These are phyloP conservation scores for Dioscorea zingiberensis DNA, from an alignment of 106 monocot species.

Conservation along the genomic window DNA sequence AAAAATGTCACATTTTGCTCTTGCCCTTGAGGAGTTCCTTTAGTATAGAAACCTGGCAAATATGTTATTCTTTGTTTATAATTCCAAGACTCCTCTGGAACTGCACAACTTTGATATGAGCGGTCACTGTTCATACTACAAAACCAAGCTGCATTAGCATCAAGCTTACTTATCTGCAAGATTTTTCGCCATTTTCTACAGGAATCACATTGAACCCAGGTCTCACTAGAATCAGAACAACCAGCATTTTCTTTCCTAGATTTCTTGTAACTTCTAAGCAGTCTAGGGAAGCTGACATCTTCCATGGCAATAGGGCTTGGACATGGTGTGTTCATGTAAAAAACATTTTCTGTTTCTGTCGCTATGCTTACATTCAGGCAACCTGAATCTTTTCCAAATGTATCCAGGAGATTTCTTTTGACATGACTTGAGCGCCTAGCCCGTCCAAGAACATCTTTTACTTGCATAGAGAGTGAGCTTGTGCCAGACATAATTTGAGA, in stretches of 20 bases:
- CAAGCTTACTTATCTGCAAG: slow-evolving; percentile 26
- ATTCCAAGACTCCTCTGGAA: slow-evolving; percentile 77
- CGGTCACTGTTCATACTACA: slow-evolving; percentile 86
- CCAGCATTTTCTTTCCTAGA: slow-evolving; percentile 16
- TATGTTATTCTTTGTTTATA: slow-evolving; percentile 49
- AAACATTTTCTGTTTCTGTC: slow-evolving; percentile 15
- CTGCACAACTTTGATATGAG: slow-evolving; percentile 55
- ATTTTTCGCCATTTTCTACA: slow-evolving; percentile 94
- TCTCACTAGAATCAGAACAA: slow-evolving; percentile 40
- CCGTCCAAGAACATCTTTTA: slow-evolving; percentile 26
- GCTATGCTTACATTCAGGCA: slow-evolving; percentile 9
- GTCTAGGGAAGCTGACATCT: background rate
- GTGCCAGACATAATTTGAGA: slow-evolving; percentile 16
- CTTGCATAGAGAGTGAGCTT: slow-evolving; percentile 10
- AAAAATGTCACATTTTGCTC: slow-evolving; percentile 81
- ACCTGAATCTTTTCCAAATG: slow-evolving; percentile 25
- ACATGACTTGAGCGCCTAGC: slow-evolving; percentile 22
- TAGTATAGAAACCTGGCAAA: slow-evolving; percentile 87
- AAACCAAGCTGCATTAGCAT: slow-evolving; percentile 77
- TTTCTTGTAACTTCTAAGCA: slow-evolving; percentile 20
- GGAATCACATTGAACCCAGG: slow-evolving; percentile 97
- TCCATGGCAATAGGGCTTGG: background rate
- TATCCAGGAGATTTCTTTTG: slow-evolving; percentile 52
- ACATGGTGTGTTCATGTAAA: background rate
- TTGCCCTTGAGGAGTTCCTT: slow-evolving; percentile 53